Evolutionary conservation across 2,329 filamentous ascomycete species (phyloP).

Genomic region (Neofusicoccum sp.): DNA sequence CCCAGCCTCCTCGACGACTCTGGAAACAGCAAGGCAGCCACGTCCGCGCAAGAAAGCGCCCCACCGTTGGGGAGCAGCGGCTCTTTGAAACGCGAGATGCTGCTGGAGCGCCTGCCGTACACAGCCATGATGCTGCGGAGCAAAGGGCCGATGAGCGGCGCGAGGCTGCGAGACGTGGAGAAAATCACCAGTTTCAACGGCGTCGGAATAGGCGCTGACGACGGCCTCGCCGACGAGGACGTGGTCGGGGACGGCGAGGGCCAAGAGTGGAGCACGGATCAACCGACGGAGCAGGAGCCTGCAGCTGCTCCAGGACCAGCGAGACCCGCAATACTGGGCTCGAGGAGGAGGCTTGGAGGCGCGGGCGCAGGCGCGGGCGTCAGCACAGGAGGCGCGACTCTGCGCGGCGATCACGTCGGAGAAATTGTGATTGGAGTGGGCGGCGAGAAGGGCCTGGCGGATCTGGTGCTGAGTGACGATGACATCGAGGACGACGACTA

Average conservation of each 20-base stretch:
- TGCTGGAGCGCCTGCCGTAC: slow-evolving; percentile 87
- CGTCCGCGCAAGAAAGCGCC: slow-evolving; percentile 24
- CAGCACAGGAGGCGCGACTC: background rate
- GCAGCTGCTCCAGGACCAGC: slow-evolving; percentile 27
- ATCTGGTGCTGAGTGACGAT: slow-evolving; percentile 49
- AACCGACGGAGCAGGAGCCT: slow-evolving; percentile 32
- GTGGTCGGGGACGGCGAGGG: slow-evolving; percentile 22
- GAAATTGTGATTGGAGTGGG: slow-evolving; percentile 14
- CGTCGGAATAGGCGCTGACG: slow-evolving; percentile 39
- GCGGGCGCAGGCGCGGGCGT: slow-evolving; percentile 23
- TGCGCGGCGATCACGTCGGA: slow-evolving; percentile 12
- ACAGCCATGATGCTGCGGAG: slow-evolving; percentile 65
- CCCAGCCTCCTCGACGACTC: background rate
- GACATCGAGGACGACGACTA: slow-evolving; percentile 46
- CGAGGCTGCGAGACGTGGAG: slow-evolving; percentile 61
- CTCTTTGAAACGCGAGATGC: slow-evolving; percentile 70
- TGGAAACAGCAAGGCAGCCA: background rate
- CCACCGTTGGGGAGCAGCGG: slow-evolving; percentile 60
- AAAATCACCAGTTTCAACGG: slow-evolving; percentile 70
- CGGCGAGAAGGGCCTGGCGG: slow-evolving; percentile 33
- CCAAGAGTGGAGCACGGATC: slow-evolving; percentile 49
- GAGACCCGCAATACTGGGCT: slow-evolving; percentile 28
- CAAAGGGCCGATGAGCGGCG: slow-evolving; percentile 31
- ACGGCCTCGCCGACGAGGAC: slow-evolving; percentile 33
- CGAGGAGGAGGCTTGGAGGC: slow-evolving; percentile 29